These are phyloP conservation scores for Lepraria neglecta DNA, from an alignment of 495 filamentous ascomycete species.

Conservation along the genomic window DNA sequence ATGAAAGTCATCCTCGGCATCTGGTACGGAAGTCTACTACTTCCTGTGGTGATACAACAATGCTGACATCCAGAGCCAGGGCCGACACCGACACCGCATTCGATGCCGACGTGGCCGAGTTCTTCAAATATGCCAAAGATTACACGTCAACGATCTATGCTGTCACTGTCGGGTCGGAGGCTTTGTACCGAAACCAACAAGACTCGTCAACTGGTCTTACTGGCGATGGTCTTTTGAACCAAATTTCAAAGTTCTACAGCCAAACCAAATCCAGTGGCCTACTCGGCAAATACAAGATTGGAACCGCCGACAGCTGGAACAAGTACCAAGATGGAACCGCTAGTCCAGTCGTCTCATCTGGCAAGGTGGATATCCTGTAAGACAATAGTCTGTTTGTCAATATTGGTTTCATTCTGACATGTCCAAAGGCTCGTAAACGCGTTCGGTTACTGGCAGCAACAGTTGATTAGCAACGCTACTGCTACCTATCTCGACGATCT, in stretches of 20 bases:
- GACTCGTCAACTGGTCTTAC: constrained; percentile 51
- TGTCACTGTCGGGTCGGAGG: constrained; percentile 73
- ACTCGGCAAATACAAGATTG: constrained; percentile 54
- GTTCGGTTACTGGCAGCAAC: constrained; percentile 81
- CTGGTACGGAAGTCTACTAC: constrained; percentile 46
- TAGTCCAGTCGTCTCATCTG: constrained; percentile 55
- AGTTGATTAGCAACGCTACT: constrained; percentile 54
- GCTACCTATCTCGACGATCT: constrained; percentile 71
- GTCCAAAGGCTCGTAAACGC: constrained; percentile 59
- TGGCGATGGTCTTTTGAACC: constrained; percentile 52
- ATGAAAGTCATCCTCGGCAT: constrained; percentile 72
- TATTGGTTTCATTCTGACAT: constrained; percentile 10
- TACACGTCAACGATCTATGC: constrained; percentile 59
- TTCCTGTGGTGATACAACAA: neutral
- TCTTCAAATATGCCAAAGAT: constrained; percentile 46
- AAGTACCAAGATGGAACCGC: constrained; percentile 69
- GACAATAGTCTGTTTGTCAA: constrained; percentile 15
- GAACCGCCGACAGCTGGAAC: constrained; percentile 80
- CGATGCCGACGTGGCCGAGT: constrained; percentile 53
- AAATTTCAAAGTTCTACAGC: constrained; percentile 51
- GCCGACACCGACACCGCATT: constrained; percentile 62
- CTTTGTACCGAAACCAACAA: constrained; percentile 53
- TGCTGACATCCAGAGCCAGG: constrained; percentile 38
- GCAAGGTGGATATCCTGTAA: constrained; percentile 61
- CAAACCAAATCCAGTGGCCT: constrained; percentile 52